Percentiles rank a stretch among this genome's conserved stretches.
These are phyloP conservation scores for Aurantiochytrium sp. DNA, from an alignment of 108 stramenopile genomes.

Conservation along the genomic window DNA sequence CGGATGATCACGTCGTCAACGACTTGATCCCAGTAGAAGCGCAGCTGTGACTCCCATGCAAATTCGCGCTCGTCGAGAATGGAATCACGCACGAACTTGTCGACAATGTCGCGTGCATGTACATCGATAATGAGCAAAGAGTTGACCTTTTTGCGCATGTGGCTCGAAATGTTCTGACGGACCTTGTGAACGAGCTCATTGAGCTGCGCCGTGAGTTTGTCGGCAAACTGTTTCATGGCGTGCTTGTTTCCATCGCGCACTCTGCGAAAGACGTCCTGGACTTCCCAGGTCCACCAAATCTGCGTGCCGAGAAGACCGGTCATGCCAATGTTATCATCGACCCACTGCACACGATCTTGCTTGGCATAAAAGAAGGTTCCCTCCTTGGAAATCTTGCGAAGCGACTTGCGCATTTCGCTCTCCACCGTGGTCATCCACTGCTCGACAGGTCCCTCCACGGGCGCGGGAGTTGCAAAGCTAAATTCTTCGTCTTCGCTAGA, in stretches of 20 bases:
- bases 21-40: conserved; percentile 63
- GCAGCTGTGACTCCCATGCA: conserved; percentile 64
- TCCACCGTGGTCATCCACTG: conserved; percentile 59
- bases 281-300: conserved; percentile 59
- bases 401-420: conserved; percentile 42
- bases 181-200: conserved; percentile 57
- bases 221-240: conserved; percentile 58
- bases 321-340: conserved; percentile 54
- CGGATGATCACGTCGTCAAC: conserved; percentile 54
- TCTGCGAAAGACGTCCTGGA: conserved; percentile 54
- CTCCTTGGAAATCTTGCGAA: conserved; percentile 53
- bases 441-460: conserved; percentile 62
- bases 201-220: conserved; percentile 55
- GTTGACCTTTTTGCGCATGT: conserved; percentile 61
- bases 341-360: conserved; percentile 48
- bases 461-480: conserved; percentile 21
- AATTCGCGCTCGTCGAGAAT: conserved; percentile 61
- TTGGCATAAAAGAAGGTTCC: conserved; percentile 56
- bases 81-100: conserved; percentile 57
- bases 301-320: conserved; percentile 56
- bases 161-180: conserved; percentile 36
- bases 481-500: conserved; percentile 53
- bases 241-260: conserved; percentile 58
- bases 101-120: conserved; percentile 64
- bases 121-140: conserved; percentile 64